Evolutionary conservation across 352 stramenopile species (phyloP).

Genomic region (Phytopythium helicoides): DNA sequence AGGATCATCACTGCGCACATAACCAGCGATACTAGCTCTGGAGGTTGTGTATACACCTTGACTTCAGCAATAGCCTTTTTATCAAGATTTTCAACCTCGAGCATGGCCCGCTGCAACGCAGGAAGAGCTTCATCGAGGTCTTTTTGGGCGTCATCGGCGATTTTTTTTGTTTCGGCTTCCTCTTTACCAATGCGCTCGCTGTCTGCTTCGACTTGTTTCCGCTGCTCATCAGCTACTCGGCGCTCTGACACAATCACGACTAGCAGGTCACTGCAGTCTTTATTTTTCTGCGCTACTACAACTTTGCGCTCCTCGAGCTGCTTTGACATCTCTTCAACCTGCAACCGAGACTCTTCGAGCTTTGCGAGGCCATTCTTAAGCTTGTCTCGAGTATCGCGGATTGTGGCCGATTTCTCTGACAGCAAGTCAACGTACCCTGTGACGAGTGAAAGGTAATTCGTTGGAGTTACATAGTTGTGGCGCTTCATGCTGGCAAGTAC

Average conservation of each 20-base stretch:
- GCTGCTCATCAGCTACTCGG: slow-evolving; percentile 93
- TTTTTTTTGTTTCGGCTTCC: slow-evolving; percentile 92
- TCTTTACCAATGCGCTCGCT: slow-evolving; percentile 90
- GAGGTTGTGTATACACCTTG: slow-evolving; percentile 94
- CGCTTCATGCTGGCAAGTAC: slow-evolving; percentile 90
- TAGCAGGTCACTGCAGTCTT: slow-evolving; percentile 94
- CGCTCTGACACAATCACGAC: slow-evolving; percentile 93
- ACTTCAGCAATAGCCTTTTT: slow-evolving; percentile 95
- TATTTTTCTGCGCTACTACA: slow-evolving; percentile 90
- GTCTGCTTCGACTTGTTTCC: slow-evolving; percentile 93
- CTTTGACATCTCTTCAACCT: slow-evolving; percentile 87
- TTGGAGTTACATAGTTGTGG: slow-evolving; percentile 94
- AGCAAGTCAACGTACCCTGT: slow-evolving; percentile 89
- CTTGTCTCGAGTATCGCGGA: slow-evolving; percentile 76
- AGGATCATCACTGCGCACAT: slow-evolving; percentile 96
- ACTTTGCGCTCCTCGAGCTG: slow-evolving; percentile 88
- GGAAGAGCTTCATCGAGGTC: slow-evolving; percentile 94
- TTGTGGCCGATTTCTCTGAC: slow-evolving; percentile 68
- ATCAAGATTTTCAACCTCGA: slow-evolving; percentile 94
- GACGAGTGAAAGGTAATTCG: slow-evolving; percentile 92
- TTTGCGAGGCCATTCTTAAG: slow-evolving; percentile 83
- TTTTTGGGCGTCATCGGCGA: slow-evolving; percentile 93
- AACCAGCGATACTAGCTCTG: slow-evolving; percentile 89
- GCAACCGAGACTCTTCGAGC: slow-evolving; percentile 75
- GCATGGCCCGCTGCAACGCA: slow-evolving; percentile 91